These are phyloP conservation scores for Phytophthora macrochlamydospora DNA, from an alignment of 352 stramenopile species.

Conservation along the genomic window DNA sequence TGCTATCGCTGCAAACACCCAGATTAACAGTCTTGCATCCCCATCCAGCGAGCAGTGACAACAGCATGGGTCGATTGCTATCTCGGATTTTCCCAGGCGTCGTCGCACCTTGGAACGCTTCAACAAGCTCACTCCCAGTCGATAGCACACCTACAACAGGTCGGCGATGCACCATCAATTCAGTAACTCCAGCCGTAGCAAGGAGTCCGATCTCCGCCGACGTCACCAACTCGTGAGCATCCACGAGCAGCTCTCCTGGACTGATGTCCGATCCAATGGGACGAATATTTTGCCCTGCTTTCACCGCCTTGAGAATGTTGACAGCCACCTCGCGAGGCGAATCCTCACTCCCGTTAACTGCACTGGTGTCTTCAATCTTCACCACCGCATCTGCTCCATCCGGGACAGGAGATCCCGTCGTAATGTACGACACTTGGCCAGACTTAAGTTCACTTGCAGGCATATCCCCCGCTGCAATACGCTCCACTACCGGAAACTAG, in stretches of 20 bases:
- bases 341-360: slow-evolving; percentile 41
- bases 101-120: slow-evolving; percentile 50
- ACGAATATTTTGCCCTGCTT: slow-evolving; percentile 79
- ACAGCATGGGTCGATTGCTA: slow-evolving; percentile 94
- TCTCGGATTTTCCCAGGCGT: slow-evolving; percentile 91
- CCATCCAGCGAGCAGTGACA: slow-evolving; percentile 65
- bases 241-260: slow-evolving; percentile 76
- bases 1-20: slow-evolving; percentile 78
- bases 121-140: slow-evolving; percentile 94
- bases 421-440: slow-evolving; percentile 91
- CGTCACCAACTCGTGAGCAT: slow-evolving; percentile 72
- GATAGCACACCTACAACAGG: slow-evolving; percentile 94
- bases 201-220: slow-evolving; percentile 92
- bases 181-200: slow-evolving; percentile 81
- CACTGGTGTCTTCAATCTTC: slow-evolving; percentile 93
- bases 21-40: slow-evolving; percentile 57
- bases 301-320: slow-evolving; percentile 68
- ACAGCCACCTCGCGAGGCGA: slow-evolving; percentile 46
- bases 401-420: slow-evolving; percentile 94
- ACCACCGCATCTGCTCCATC: slow-evolving; percentile 92
- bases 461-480: slow-evolving; percentile 72
- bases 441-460: slow-evolving; percentile 42
- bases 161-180: slow-evolving; percentile 71
- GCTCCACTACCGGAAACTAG: slow-evolving; percentile 70
- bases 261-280: slow-evolving; percentile 92